Evolutionary conservation across 148 eudicot genomes (phyloP).

Genomic region (Beta vulgaris): DNA sequence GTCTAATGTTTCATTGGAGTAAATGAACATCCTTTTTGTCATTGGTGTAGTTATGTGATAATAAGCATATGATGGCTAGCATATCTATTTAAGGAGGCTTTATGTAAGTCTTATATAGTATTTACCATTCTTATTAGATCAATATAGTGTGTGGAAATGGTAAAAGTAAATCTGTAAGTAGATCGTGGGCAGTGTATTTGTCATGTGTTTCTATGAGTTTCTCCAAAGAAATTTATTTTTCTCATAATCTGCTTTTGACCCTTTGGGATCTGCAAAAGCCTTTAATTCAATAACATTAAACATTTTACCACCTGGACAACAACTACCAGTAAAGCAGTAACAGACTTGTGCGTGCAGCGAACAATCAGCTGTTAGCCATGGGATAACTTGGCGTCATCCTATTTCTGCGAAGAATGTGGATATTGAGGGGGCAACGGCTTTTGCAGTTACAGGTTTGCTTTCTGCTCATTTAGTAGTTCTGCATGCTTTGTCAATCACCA

Average conservation of each 20-base stretch:
- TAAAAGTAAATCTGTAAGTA: too few species aligned
- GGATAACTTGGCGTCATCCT: conserved; percentile 68
- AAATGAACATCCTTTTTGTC: too few species aligned
- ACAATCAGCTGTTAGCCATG: conserved; percentile 85
- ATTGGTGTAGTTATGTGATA: too few species aligned
- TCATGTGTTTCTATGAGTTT: not conserved
- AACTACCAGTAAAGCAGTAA: not conserved
- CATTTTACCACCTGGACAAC: not conserved
- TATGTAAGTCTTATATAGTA: too few species aligned
- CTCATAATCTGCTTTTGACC: not conserved
- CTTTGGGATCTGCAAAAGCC: not conserved
- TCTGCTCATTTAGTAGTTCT: not conserved
- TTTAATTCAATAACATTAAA: not conserved
- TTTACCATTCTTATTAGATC: too few species aligned
- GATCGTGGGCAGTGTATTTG: too few species aligned
- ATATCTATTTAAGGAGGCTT: too few species aligned
- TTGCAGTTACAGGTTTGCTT: conserved; percentile 74
- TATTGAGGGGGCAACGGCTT: conserved; percentile 77
- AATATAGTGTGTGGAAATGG: too few species aligned
- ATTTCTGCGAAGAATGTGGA: conserved; percentile 63
- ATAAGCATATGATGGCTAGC: too few species aligned
- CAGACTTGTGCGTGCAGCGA: conserved; percentile 48
- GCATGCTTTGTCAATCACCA: not conserved
- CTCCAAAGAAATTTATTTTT: not conserved
- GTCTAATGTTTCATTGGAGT: too few species aligned